A percentile compares a stretch with the other conserved stretches of the same genome.
Conservation (phyloP, 306 rosid species). For the Luffa acutangula region DNA sequence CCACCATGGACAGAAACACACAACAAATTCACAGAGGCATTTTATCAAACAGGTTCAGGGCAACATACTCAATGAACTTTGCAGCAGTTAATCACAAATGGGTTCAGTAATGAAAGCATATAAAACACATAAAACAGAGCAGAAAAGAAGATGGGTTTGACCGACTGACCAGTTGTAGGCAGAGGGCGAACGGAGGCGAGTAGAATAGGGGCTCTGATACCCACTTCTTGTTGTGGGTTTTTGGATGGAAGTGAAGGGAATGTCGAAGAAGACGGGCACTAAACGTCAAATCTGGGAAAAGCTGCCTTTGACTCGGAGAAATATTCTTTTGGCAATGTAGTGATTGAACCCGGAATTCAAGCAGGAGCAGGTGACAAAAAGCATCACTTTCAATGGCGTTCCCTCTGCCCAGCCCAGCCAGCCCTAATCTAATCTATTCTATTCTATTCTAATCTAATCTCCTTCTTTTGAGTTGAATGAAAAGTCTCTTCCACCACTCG, state of each 20-base stretch:
- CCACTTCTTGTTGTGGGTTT: background rate
- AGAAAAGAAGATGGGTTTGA: background rate
- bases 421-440: background rate
- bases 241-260: background rate
- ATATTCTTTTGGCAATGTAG: background rate
- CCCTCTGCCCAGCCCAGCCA: too few relatives aligned
- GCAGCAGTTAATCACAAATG: background rate
- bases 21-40: background rate
- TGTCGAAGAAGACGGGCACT: conserved; percentile 1
- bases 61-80: background rate
- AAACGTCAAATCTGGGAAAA: conserved; percentile 8
- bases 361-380: conserved; percentile 1
- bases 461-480: background rate
- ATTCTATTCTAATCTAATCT: background rate
- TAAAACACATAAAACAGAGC: background rate
- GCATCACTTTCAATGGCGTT: conserved; percentile 5
- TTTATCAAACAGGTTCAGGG: background rate
- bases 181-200: background rate
- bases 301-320: background rate
- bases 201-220: background rate
- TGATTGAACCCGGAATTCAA: conserved; percentile 12
- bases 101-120: background rate
- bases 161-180: background rate
- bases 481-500: background rate
- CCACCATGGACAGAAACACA: background rate